phyloP scores from a whole-genome alignment of 495 filamentous ascomycete genomes.

The Aspergillus sclerotiicarbonarius region DNA sequence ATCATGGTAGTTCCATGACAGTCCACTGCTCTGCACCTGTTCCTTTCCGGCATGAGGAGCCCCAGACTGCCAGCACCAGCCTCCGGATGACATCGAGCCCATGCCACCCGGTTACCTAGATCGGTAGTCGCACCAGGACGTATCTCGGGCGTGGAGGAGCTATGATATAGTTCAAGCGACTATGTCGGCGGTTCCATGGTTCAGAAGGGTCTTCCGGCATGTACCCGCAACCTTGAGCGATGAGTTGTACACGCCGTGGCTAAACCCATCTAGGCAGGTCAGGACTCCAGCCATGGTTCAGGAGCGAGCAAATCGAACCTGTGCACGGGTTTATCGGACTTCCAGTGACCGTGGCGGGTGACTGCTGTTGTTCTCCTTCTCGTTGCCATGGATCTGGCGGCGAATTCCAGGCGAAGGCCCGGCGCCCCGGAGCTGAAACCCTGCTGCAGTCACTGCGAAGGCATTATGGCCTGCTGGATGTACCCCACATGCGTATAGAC shows the following conservation, averaged over 20 bases:
- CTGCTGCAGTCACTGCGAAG: not conserved
- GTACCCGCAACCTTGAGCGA: conserved; percentile 17
- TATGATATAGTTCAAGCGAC: conserved; percentile 12
- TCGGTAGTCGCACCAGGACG: not conserved
- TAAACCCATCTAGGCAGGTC: not conserved
- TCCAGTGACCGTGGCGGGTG: not conserved
- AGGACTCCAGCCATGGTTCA: not conserved
- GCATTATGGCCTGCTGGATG: not conserved
- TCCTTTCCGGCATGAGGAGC: conserved; percentile 1
- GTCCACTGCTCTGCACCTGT: not conserved
- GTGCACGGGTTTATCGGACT: not conserved
- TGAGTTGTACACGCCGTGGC: conserved; percentile 8
- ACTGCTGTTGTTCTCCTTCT: too few relatives aligned
- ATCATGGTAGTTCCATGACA: not conserved
- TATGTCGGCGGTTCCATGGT: conserved; percentile 19
- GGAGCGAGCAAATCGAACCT: not conserved
- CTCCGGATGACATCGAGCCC: not conserved
- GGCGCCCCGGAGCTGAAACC: not conserved
- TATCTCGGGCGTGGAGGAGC: not conserved
- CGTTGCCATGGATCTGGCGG: too few relatives aligned
- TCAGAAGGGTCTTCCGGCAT: conserved; percentile 13
- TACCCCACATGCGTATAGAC: not conserved
- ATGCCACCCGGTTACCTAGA: not conserved
- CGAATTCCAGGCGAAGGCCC: too few relatives aligned
- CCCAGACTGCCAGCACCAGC: too few relatives aligned